These are phyloP conservation scores for Benincasa hispida DNA, from an alignment of 306 rosid genomes.

Conservation along the genomic window DNA sequence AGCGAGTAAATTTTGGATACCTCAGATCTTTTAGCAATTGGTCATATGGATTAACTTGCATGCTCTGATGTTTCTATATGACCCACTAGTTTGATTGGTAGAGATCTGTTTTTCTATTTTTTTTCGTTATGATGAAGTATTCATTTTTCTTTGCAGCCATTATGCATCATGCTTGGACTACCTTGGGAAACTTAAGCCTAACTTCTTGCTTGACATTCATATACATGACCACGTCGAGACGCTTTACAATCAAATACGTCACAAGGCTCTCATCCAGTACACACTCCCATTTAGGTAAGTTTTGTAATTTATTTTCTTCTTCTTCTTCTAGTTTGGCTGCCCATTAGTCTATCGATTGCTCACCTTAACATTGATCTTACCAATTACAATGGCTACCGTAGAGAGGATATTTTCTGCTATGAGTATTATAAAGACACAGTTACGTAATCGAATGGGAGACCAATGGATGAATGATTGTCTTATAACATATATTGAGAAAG, in stretches of 20 bases:
- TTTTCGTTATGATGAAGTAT: background rate
- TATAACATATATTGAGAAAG: too few species aligned
- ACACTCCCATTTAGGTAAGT: slow-evolving; percentile 92
- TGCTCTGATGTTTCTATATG: background rate
- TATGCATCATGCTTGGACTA: slow-evolving; percentile 95
- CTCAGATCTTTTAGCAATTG: background rate
- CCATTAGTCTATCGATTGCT: too few species aligned
- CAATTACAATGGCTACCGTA: too few species aligned
- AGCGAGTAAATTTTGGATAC: background rate
- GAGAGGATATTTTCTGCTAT: too few species aligned
- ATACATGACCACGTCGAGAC: slow-evolving; percentile 91
- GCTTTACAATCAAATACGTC: slow-evolving; percentile 87
- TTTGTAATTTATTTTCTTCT: too few species aligned
- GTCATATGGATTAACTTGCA: background rate
- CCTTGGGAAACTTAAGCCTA: slow-evolving; percentile 89
- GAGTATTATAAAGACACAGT: too few species aligned
- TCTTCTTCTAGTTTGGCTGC: too few species aligned
- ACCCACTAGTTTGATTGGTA: background rate
- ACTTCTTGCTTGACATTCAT: slow-evolving; percentile 72
- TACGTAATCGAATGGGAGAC: too few species aligned
- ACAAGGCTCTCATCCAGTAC: slow-evolving; percentile 91
- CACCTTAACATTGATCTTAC: too few species aligned
- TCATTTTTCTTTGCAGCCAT: slow-evolving; percentile 42
- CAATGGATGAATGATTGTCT: too few species aligned
- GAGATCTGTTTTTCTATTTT: background rate